Percentiles rank a stretch among this genome's conserved stretches.
Conservation (phyloP, 1,284 basidiomycete species). For the Trametes sp. region DNA sequence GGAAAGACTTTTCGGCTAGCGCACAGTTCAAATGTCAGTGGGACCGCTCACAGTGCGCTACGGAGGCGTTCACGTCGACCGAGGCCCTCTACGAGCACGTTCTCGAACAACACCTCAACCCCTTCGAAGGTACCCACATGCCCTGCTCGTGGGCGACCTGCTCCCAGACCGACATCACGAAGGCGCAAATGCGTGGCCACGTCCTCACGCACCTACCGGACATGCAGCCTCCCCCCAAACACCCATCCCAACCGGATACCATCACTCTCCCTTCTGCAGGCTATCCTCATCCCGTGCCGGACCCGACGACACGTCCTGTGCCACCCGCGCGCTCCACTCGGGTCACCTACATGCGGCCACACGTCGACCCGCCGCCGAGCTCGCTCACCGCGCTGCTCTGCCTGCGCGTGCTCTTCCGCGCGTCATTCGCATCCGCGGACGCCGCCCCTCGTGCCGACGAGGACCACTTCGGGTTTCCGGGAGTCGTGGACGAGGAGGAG, state of each 20-base stretch:
- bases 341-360: constrained; percentile 62
- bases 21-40: constrained; percentile 76
- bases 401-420: constrained; percentile 77
- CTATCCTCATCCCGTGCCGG: constrained; percentile 60
- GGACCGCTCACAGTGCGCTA: constrained; percentile 64
- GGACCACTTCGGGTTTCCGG: constrained; percentile 86
- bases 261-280: constrained; percentile 65
- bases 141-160: constrained; percentile 77
- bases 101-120: constrained; percentile 57
- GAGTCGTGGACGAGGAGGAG: constrained; percentile 72
- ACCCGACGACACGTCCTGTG: constrained; percentile 67
- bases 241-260: constrained; percentile 71
- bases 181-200: constrained; percentile 63
- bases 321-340: constrained; percentile 68
- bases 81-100: constrained; percentile 75
- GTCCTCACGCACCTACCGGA: constrained; percentile 77
- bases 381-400: constrained; percentile 79
- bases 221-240: constrained; percentile 57
- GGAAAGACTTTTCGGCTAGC: constrained; percentile 59
- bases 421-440: constrained; percentile 73
- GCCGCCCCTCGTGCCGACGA: constrained; percentile 76
- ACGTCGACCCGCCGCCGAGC: constrained; percentile 70
- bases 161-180: constrained; percentile 52
- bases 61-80: constrained; percentile 54
- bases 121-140: constrained; percentile 51